These are phyloP conservation scores for Monosporascus sp. DNA, from an alignment of 2,329 filamentous ascomycete genomes.

Conservation along the genomic window DNA sequence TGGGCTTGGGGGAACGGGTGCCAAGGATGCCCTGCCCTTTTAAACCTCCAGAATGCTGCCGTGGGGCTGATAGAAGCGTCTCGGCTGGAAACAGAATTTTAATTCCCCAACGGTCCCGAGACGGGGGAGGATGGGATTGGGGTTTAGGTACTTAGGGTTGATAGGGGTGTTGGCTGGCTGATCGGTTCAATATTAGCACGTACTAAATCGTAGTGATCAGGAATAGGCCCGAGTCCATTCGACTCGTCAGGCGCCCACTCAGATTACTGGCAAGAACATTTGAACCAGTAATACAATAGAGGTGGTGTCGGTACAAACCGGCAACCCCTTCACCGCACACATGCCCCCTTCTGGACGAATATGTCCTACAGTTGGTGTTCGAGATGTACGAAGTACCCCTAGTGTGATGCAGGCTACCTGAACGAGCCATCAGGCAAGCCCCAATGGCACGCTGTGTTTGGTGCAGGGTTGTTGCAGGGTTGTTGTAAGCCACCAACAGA, in stretches of 20 bases:
- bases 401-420: not conserved
- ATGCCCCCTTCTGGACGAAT: not conserved
- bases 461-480: not conserved
- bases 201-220: not conserved
- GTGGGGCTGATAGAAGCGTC: not conserved
- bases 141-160: not conserved
- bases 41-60: not conserved
- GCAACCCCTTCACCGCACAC: not conserved
- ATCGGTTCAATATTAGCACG: not conserved
- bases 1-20: not conserved
- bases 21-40: not conserved
- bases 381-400: not conserved
- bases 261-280: not conserved
- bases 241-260: not conserved
- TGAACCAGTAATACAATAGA: not conserved
- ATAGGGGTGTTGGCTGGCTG: not conserved
- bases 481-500: not conserved
- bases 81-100: not conserved
- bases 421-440: not conserved
- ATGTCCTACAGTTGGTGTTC: not conserved
- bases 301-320: not conserved
- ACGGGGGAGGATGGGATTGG: not conserved
- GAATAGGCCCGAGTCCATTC: not conserved
- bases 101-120: not conserved
- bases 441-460: not conserved